Evolutionary conservation across 805 yeast species (phyloP), one percentile per base, ranked within the genome.

Genomic region (Lipomyces lipofer): DNA sequence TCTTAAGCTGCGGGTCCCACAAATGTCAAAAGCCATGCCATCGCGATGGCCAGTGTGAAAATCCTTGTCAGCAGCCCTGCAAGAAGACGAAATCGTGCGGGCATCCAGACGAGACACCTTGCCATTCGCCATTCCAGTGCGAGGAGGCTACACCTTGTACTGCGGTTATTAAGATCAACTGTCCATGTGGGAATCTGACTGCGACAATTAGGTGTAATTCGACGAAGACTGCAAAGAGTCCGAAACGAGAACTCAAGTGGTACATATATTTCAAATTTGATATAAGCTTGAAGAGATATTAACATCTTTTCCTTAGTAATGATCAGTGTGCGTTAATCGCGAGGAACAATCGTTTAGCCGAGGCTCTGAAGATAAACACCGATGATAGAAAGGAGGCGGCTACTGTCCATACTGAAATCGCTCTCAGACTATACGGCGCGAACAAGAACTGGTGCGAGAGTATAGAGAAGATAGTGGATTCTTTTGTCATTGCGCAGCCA

Each of bases 361-460:
- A 76, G 24, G 95, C 95, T 0, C 80, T 90, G 51, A 71, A 71
- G 9, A 56, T 73, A 57, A 79, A 76, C 12, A 47, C 72, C 1
- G 56, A 40, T 3, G 49, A 43, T 7, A 63, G 64, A 5, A 33
- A 62, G 0, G 61, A 60, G 15, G 69, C 65, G 17, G 45, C 66
- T 29, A 60, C 65, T 3, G 60, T 66, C 9, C 81, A 82, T 67
- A 65, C 78, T 0, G 81, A 78, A 17, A 69, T 71, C 38, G 73
- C 81, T 0, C 52, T 84, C 39, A 66, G 71, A 0, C 71, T 79
- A 1, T 86, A 74, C 64, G 64, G 71, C 4, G 75, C 74, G 54
- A 95, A 89, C 66, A 73, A 68, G 4, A 72, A 70, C 10, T 89
- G 95, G 94, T 84, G 95, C 68, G 67, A 71, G 12, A 75, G 78